Base-by-base conservation (phyloP, 768 basidiomycete species). In the Auricularia cornea region DNA sequence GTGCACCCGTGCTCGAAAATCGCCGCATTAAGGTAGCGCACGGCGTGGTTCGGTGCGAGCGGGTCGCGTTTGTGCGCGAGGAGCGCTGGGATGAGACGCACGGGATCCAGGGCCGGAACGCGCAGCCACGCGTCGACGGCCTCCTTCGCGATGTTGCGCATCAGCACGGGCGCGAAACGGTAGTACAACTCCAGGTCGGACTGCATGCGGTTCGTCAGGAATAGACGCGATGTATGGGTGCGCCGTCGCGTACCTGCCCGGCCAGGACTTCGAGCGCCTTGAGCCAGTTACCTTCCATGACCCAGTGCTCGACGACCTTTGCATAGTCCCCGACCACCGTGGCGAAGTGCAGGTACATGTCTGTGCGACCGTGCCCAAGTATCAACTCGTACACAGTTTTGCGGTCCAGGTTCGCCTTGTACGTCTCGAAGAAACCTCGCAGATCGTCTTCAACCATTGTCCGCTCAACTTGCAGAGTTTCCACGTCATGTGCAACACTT, bases 111-210 rank as follows among this genome's bases (percentile, higher is more conserved):
- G 3, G 83, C 76, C 2, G 88, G 78, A 70, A 92, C 92, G 29
- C 90, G 88, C 32, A 97, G 78, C 93, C 94, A 98, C 1, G 90
- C 84, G 70, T 98, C 94, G 35, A 98, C 89, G 3, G 92, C 92
- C 66, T 92, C 92, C 70, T 90, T 92, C 0, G 97, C 89, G 3
- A 84, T 84, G 69, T 94, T 84, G 11, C 88, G 85, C 78, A 96
- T 88, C 30, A 99, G 84, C 5, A 92, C 88, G 6, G 94, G 82
- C 1, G 91, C 90, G 73, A 94, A 96, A 40, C 89, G 90, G 74
- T 98, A 98, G 73, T 98, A 98, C 12, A 96, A 79, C 54, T 92
- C 92, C 23, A 93, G 77, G 64, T 90, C 81, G n/a, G 85, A 80
- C 92, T 98, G 70, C 35, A 3, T 63, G 16, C 40, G 32, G 23